Evolutionary conservation across 768 basidiomycete species (phyloP).

Genomic region (Lactarius sanguifluus): DNA sequence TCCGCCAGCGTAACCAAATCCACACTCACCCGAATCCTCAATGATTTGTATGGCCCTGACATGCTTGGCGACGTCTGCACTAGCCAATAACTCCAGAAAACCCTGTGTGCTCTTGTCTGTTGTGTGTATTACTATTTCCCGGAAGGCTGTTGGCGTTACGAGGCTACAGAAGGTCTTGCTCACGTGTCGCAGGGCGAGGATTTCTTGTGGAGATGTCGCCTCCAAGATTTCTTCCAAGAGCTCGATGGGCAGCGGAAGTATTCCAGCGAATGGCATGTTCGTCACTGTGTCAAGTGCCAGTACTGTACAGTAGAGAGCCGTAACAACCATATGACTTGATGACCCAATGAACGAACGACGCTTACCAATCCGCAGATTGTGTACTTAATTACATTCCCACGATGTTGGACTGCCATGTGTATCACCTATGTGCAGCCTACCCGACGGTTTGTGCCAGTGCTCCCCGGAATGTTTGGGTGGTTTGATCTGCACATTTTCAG

Average conservation of each 20-base stretch:
- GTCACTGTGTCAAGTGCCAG: not conserved
- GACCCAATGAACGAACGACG: too few relatives aligned
- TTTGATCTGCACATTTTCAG: too few relatives aligned
- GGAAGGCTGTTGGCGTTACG: not conserved
- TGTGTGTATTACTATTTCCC: not conserved
- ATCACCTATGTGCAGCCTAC: too few relatives aligned
- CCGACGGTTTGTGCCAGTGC: too few relatives aligned
- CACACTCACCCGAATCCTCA: not conserved
- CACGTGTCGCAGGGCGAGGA: too few relatives aligned
- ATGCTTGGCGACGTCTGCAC: not conserved
- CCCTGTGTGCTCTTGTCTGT: not conserved
- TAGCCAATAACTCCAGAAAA: not conserved
- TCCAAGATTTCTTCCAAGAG: not conserved
- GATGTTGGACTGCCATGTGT: too few relatives aligned
- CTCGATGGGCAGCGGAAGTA: not conserved
- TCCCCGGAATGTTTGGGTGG: too few relatives aligned
- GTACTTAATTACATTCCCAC: too few relatives aligned
- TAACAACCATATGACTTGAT: too few relatives aligned
- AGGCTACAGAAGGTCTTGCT: too few relatives aligned
- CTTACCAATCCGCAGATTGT: too few relatives aligned
- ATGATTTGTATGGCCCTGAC: not conserved
- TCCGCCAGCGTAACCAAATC: not conserved
- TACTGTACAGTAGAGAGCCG: too few relatives aligned
- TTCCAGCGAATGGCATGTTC: not conserved
- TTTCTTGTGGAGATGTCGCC: not conserved